Evolutionary conservation across 768 basidiomycete species (phyloP).

Genomic region (Russula vinacea): DNA sequence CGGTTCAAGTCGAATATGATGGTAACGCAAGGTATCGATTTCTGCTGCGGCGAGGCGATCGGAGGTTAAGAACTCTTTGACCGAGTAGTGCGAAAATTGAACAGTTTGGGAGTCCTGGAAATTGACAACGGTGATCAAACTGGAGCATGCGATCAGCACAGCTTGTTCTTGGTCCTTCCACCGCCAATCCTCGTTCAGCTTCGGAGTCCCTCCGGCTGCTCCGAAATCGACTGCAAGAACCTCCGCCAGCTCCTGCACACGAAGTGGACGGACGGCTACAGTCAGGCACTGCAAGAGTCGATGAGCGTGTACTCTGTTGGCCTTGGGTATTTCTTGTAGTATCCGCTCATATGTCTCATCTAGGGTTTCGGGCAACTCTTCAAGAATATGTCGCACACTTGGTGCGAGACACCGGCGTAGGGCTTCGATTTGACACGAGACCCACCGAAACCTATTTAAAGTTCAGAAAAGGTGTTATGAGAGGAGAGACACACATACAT

Average conservation of each 20-base stretch:
- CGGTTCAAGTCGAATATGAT: background rate
- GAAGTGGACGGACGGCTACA: background rate
- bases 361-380: background rate
- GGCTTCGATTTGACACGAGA: background rate
- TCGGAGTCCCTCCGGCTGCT: background rate
- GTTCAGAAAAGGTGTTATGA: background rate
- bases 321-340: background rate
- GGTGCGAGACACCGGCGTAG: background rate
- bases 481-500: background rate
- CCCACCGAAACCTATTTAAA: background rate
- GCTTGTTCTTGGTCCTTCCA: conserved; percentile 6
- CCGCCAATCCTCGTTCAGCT: background rate
- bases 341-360: conserved; percentile 2
- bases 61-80: conserved; percentile 5
- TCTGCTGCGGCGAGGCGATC: background rate
- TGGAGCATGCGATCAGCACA: background rate
- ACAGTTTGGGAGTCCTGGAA: background rate
- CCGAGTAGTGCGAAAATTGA: background rate
- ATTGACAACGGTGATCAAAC: background rate
- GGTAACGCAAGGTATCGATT: background rate
- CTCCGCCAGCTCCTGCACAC: background rate
- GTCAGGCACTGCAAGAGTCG: conserved; percentile 1
- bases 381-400: background rate
- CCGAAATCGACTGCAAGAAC: background rate
- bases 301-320: background rate